Evolutionary conservation across 306 rosid species (phyloP).

Genomic region (Prunus campanulata): DNA sequence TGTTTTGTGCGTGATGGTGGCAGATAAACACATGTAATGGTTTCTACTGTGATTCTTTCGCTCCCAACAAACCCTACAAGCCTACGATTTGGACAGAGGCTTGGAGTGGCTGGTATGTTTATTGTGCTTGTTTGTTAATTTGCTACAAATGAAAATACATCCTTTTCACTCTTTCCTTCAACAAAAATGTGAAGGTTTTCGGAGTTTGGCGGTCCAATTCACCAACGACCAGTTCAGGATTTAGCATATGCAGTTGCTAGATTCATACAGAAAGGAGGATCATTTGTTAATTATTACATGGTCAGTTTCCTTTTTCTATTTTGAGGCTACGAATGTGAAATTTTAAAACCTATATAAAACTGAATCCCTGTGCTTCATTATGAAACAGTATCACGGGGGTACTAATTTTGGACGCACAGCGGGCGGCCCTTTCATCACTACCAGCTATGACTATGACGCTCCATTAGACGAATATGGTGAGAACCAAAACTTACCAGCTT

Average conservation of each 20-base stretch:
- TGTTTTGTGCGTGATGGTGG: slow-evolving; percentile 31
- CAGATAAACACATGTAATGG: slow-evolving; percentile 99
- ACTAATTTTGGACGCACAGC: slow-evolving; percentile 99
- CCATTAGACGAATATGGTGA: slow-evolving; percentile 98
- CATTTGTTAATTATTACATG: slow-evolving; percentile 95
- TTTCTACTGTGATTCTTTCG: slow-evolving; percentile 83
- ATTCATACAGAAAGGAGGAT: slow-evolving; percentile 91
- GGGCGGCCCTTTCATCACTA: slow-evolving; percentile 97
- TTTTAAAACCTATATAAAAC: slow-evolving; percentile 11
- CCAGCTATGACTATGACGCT: slow-evolving; percentile 99
- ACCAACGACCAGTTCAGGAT: slow-evolving; percentile 90
- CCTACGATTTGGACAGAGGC: slow-evolving; percentile 99
- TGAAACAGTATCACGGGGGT: slow-evolving; percentile 89
- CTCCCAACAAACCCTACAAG: slow-evolving; percentile 90
- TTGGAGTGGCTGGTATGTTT: slow-evolving; percentile 94
- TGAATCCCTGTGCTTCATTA: slow-evolving; percentile 13
- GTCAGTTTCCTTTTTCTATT: slow-evolving; percentile 41
- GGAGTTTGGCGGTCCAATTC: slow-evolving; percentile 89
- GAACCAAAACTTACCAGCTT: slow-evolving; percentile 24
- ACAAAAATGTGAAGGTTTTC: slow-evolving; percentile 61
- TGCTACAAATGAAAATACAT: background rate
- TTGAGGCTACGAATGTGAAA: slow-evolving; percentile 15
- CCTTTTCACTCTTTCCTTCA: slow-evolving; percentile 14
- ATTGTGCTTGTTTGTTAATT: background rate
- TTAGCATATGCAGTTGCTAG: slow-evolving; percentile 87